Evolutionary conservation across 176 grass and related monocot genomes (phyloP).

Genomic region (Avena eriantha): DNA sequence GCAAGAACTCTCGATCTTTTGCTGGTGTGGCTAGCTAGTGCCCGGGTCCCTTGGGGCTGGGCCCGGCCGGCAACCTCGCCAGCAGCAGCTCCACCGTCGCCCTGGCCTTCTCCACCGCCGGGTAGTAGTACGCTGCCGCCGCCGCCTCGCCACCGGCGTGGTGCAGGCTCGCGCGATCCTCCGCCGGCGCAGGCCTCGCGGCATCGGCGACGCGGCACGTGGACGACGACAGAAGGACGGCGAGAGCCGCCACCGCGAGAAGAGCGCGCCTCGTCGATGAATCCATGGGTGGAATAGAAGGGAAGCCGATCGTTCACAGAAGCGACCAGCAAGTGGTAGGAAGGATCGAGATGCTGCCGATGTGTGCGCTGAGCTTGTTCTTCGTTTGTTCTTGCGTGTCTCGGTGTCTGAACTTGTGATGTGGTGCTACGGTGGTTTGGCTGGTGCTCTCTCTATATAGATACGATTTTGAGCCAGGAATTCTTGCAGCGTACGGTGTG

Average conservation of each 20-base stretch:
- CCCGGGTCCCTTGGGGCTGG: slow-evolving; percentile 69
- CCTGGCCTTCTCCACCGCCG: slow-evolving; percentile 31
- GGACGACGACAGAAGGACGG: background rate
- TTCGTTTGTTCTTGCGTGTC: background rate
- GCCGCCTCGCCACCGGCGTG: background rate
- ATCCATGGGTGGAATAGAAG: background rate
- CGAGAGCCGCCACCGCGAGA: background rate
- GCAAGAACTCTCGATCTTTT: background rate
- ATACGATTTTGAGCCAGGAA: background rate
- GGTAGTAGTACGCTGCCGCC: slow-evolving; percentile 4
- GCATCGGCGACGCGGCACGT: slow-evolving; percentile 21
- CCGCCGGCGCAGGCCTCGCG: slow-evolving; percentile 45
- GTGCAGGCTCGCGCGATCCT: background rate
- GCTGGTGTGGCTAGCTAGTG: slow-evolving; percentile 40
- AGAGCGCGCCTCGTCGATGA: slow-evolving; percentile 13
- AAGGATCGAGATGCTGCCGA: background rate
- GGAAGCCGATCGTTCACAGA: too few relatives aligned
- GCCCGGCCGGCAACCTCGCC: slow-evolving; percentile 64
- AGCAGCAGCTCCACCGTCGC: slow-evolving; percentile 47
- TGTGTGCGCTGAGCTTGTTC: background rate
- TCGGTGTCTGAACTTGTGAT: background rate
- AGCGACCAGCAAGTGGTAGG: background rate
- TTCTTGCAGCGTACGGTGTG: slow-evolving; percentile 7
- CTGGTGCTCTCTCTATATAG: slow-evolving; percentile 20
- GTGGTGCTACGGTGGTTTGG: background rate